Evolutionary conservation across 176 grass and related monocot genomes (phyloP), one percentile per base, ranked within the genome.

Genomic region (Triticum dicoccoides): DNA sequence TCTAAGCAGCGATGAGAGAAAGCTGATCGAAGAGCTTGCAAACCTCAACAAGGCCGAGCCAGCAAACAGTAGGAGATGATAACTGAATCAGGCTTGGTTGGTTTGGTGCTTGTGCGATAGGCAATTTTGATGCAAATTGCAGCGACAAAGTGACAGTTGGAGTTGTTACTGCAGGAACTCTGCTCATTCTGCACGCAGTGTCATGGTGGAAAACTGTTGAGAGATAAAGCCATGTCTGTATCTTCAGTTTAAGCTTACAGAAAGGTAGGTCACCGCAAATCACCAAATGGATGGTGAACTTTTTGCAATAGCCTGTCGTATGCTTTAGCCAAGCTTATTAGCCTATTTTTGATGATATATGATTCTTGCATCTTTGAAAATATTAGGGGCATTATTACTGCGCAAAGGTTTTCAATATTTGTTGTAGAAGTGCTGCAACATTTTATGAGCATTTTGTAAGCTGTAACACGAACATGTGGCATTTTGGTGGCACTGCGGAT

Each of bases 1-100:
- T 79, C 90, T 96, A 67, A 99, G 94, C 71, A 88, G 76, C 4
- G 94, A 99, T 6, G 97, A 99, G 85, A 96, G 85, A 80, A 96
- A 96, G 62, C 85, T 99, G 83, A 89, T 99, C 9, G 92, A 99
- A 83, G 97, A 99, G 85, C 92, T 99, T 79, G 92, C 97, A 13
- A 73, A 86, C 56, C 94, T 99, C 34, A 94, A 82, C 68, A 94
- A 92, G 67, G 82, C 89, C 29, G 81, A 90, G 85, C 94, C 73
- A 5, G 82, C 94, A 52, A 92, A 92, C 69, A 91, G 82, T 64
- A 89, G 90, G 72, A 91, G 97, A 87, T 95, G 83, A 88, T 88
- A 78, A 42, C 61, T 61, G 30, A 52, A 33, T 72, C 41, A 81
- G n/a, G 38, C 37, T 81, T 63, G 20, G 63, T 83, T 76, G 69